Evolutionary conservation across 78 protist species (phyloP).

Genomic region (Dictyostelium brefeldianum): DNA sequence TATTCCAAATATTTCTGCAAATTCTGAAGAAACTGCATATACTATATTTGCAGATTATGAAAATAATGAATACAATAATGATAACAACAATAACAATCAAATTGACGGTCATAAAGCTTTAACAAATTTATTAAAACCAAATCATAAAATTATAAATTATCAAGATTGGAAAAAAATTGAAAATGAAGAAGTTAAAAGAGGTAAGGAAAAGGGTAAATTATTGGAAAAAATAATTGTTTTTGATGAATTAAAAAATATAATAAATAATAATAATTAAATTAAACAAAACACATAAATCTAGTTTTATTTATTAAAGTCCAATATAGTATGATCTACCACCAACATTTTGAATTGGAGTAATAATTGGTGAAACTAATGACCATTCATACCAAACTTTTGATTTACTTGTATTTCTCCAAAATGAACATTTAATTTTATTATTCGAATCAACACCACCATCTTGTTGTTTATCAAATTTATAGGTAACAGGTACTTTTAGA

Average conservation of each 20-base stretch:
- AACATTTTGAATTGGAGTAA: conserved; percentile 91
- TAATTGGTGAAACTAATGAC: conserved; percentile 84
- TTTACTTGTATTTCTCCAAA: conserved; percentile 76
- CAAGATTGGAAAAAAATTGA: conserved; percentile 72
- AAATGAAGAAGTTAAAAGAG: conserved; percentile 55
- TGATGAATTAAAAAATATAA: conserved; percentile 67
- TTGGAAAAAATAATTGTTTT: conserved; percentile 66
- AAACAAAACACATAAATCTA: too few species aligned
- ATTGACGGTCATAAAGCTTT: not conserved
- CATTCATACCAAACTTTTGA: conserved; percentile 98
- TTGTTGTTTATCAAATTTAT: not conserved
- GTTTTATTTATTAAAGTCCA: conserved; percentile 89
- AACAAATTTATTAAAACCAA: not conserved
- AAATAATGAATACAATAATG: not conserved
- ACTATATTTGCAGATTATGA: conserved; percentile 29
- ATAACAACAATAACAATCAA: not conserved
- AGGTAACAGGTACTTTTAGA: conserved; percentile 67
- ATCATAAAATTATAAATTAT: conserved; percentile 24
- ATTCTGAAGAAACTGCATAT: conserved; percentile 61
- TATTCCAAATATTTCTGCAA: conserved; percentile 33
- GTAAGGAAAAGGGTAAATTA: conserved; percentile 66
- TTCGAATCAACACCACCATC: too few species aligned
- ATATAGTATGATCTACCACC: conserved; percentile 91
- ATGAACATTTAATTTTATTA: not conserved
- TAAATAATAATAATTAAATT: conserved; percentile 13